Evolutionary conservation across 805 yeast species (phyloP).

Genomic region (Lachancea nothofagi): DNA sequence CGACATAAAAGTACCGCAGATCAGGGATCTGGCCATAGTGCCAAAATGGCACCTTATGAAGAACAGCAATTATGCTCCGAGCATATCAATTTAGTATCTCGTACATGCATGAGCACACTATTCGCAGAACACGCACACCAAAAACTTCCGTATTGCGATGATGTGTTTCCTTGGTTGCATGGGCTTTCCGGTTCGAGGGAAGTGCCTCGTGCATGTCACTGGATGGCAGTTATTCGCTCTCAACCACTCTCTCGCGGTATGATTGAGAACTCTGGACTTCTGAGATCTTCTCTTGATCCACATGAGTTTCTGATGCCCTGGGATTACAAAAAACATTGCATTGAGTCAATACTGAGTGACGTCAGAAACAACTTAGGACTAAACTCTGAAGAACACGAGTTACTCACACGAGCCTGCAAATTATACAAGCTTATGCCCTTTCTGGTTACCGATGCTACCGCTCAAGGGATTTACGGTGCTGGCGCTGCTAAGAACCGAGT

Average conservation of each 20-base stretch:
- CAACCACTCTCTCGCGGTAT: conserved; percentile 14
- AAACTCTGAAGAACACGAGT: background rate
- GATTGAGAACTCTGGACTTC: conserved; percentile 36
- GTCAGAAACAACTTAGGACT: background rate
- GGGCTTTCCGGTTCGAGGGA: conserved; percentile 43
- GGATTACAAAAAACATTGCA: conserved; percentile 13
- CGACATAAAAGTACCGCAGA: conserved; percentile 3
- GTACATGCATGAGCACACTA: conserved; percentile 11
- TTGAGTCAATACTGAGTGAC: conserved; percentile 5
- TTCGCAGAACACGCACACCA: conserved; percentile 12
- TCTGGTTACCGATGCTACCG: conserved; percentile 37
- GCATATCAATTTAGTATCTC: conserved; percentile 3
- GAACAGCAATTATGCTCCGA: conserved; percentile 1
- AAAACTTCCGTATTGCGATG: conserved; percentile 56
- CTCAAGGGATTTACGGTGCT: conserved; percentile 18
- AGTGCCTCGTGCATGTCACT: conserved; percentile 19
- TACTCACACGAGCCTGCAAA: conserved; percentile 19
- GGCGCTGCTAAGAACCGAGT: conserved; percentile 10
- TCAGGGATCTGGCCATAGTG: background rate
- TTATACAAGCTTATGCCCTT: conserved; percentile 35
- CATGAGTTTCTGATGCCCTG: conserved; percentile 49
- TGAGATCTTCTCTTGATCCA: conserved; percentile 52
- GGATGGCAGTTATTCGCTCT: conserved; percentile 30
- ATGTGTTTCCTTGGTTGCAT: conserved; percentile 88
- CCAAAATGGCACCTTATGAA: background rate